Evolutionary conservation across 495 filamentous ascomycete genomes (phyloP).

Genomic region (Trichoderma reesei): DNA sequence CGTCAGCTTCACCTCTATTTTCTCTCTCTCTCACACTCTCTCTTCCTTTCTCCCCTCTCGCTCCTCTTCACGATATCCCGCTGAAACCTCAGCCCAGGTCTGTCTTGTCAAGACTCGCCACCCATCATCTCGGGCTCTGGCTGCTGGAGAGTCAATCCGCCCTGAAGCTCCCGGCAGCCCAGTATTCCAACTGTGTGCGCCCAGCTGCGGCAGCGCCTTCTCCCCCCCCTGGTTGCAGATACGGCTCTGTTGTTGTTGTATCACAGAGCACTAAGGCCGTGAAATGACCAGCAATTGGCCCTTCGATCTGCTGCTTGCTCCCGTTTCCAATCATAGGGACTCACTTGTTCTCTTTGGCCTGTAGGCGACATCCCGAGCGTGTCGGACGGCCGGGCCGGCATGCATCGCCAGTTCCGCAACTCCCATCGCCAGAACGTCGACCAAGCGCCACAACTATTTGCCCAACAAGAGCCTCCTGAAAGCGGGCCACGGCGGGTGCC

Average conservation of each 20-base stretch:
- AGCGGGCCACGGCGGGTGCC: background rate
- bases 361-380: background rate
- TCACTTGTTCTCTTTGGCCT: background rate
- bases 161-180: constrained; percentile 1
- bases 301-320: background rate
- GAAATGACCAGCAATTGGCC: constrained; percentile 6
- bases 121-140: background rate
- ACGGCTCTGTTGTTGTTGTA: background rate
- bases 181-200: background rate
- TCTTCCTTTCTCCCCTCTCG: too few species aligned
- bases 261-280: background rate
- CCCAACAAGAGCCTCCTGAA: background rate
- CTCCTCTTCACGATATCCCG: too few species aligned
- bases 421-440: background rate
- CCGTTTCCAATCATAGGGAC: background rate
- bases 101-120: background rate
- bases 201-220: background rate
- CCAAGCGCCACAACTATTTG: background rate
- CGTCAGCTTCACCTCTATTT: too few species aligned
- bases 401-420: constrained; percentile 2
- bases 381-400: constrained; percentile 6
- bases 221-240: background rate
- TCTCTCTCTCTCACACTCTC: too few species aligned
- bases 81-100: background rate
- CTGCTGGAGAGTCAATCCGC: constrained; percentile 2